Conservation (phyloP, 2,329 filamentous ascomycete species). For the Pyricularia sp. region DNA sequence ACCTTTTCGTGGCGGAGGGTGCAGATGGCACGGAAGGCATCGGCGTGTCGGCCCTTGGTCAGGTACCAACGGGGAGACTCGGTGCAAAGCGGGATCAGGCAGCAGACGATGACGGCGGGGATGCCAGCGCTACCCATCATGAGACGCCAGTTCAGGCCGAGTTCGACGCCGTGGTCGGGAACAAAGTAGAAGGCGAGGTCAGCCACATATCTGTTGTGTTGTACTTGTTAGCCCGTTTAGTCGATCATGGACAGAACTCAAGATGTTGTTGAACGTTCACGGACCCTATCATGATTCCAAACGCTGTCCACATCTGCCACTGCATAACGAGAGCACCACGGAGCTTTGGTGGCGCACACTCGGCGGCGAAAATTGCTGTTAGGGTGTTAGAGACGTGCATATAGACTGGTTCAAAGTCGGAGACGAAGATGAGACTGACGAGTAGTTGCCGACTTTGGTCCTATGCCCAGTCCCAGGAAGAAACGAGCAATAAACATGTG, state of each 20-base stretch:
- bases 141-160: conserved; percentile 55
- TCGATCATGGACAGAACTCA: neutral
- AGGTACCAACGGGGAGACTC: conserved; percentile 44
- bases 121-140: conserved; percentile 62
- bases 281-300: conserved; percentile 10
- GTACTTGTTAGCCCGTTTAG: neutral
- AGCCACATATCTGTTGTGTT: conserved; percentile 37
- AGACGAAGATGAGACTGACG: conserved; percentile 20
- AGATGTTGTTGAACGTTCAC: neutral
- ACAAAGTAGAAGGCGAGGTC: conserved; percentile 54
- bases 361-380: conserved; percentile 54
- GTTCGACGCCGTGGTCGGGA: conserved; percentile 37
- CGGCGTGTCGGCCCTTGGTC: conserved; percentile 31
- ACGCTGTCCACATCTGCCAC: conserved; percentile 36
- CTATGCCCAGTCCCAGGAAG: conserved; percentile 59
- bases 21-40: neutral
- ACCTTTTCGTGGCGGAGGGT: conserved; percentile 2
- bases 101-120: conserved; percentile 47
- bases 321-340: conserved; percentile 62
- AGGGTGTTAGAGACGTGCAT: neutral
- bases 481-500: conserved; percentile 65
- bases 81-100: conserved; percentile 27
- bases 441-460: conserved; percentile 60
- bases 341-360: conserved; percentile 53
- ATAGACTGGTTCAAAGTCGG: neutral